Evolutionary conservation across 805 yeast species (phyloP), one percentile per base, ranked within the genome.

Genomic region (Candida methanosorbosa): DNA sequence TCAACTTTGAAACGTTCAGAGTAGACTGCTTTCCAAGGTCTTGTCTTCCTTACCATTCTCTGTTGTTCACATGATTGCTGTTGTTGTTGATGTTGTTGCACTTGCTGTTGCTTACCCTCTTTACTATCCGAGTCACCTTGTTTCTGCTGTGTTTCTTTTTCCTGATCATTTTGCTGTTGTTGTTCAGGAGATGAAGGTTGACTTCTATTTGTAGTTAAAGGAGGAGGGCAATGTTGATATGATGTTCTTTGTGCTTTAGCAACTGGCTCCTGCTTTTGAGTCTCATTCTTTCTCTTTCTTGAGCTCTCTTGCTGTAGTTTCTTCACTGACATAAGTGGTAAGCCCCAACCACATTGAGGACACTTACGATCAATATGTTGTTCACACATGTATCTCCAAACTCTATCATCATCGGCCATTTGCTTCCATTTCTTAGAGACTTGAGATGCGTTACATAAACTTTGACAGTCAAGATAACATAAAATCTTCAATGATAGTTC

Each of bases 311-410:
- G 59, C 28, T 52, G 61, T 37, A 53, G 60, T 49, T 75, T 67
- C 53, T 80, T 82, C 77, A 87, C 85, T 50, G 87, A 95, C 75
- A 92, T 73, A 39, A 92, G 63, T 3, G 98, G 98, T 43, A 92
- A 67, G 4, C 98, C 98, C 98, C 98, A 92, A 13, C 98, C 98
- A 62, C 98, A 92, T 52, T 85, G 85, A 27, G 96, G 95, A 62
- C 98, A 92, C 57, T 92, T 92, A 40, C 94, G 71, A 60, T 92
- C 98, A 36, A 92, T 92, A 57, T 92, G 98, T 60, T 92, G 98
- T 54, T 87, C 95, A 54, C 98, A 92, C 87, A 92, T 81, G 45
- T 90, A 88, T 54, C 90, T 92, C 98, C 98, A 92, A 3, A 92
- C 97, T 33, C 94, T 63, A 52, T 92, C 97, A 54, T 90, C 97